phyloP scores from a whole-genome alignment of 2,329 filamentous ascomycete genomes.

The Orbilia brochopaga region DNA sequence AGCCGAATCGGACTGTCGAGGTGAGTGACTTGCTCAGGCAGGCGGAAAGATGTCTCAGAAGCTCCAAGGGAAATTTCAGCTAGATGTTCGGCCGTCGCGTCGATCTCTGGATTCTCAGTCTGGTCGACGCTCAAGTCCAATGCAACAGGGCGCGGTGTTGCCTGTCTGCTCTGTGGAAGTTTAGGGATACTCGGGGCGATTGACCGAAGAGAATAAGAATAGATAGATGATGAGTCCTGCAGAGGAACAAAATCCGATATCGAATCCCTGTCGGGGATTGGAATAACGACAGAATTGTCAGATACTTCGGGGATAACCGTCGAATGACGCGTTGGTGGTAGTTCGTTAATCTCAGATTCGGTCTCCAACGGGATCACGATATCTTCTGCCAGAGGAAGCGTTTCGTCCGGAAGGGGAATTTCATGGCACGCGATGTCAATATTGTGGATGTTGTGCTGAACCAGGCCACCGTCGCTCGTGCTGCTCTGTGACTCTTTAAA shows the following conservation, averaged over 20 bases:
- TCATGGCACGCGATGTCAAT: not conserved
- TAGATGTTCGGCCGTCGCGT: not conserved
- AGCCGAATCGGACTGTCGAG: not conserved
- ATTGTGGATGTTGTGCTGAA: constrained; percentile 2
- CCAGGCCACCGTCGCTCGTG: not conserved
- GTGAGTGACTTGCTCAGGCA: not conserved
- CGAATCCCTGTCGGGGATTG: not conserved
- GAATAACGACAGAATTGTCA: not conserved
- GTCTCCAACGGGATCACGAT: not conserved
- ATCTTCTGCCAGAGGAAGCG: not conserved
- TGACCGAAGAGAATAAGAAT: constrained; percentile 2
- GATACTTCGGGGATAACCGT: not conserved
- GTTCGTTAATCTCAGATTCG: not conserved
- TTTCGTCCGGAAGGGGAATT: constrained; percentile 9
- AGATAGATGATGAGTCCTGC: not conserved
- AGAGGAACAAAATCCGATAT: not conserved
- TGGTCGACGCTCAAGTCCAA: not conserved
- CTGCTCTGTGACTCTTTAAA: not conserved
- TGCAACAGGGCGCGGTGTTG: not conserved
- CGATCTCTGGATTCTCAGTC: not conserved
- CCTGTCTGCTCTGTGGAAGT: not conserved
- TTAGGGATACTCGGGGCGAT: not conserved
- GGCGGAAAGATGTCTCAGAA: not conserved
- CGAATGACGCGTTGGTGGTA: not conserved
- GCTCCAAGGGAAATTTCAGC: not conserved